Evolutionary conservation across 768 basidiomycete species (phyloP).

Genomic region (Leccinum disarticulatum): DNA sequence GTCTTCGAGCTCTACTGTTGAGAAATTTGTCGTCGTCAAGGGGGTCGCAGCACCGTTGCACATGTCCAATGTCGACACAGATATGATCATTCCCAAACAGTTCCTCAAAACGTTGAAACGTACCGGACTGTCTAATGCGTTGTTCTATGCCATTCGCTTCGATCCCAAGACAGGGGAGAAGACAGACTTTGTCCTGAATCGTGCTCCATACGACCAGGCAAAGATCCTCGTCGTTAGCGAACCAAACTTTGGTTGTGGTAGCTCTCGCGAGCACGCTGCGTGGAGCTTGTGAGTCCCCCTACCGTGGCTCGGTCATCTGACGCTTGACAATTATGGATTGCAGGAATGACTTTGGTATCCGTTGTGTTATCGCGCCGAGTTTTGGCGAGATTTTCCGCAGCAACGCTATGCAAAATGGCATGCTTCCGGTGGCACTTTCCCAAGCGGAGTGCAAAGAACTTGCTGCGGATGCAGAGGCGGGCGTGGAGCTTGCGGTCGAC

Average conservation of each 20-base stretch:
- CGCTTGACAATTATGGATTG: not conserved
- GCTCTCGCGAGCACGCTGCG: slow-evolving; percentile 88
- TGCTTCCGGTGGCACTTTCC: slow-evolving; percentile 78
- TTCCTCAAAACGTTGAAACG: slow-evolving; percentile 91
- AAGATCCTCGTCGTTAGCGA: slow-evolving; percentile 84
- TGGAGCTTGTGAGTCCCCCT: slow-evolving; percentile 68
- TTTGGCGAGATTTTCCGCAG: slow-evolving; percentile 91
- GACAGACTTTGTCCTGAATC: slow-evolving; percentile 85
- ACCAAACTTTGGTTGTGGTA: slow-evolving; percentile 89
- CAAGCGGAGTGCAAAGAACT: slow-evolving; percentile 69
- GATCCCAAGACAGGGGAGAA: slow-evolving; percentile 76
- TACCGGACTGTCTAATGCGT: slow-evolving; percentile 79
- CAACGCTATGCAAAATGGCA: slow-evolving; percentile 92
- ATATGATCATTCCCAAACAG: slow-evolving; percentile 93
- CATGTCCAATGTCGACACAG: slow-evolving; percentile 87
- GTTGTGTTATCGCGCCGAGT: slow-evolving; percentile 82
- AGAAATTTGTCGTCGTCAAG: slow-evolving; percentile 68
- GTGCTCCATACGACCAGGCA: slow-evolving; percentile 69
- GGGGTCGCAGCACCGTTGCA: slow-evolving; percentile 80
- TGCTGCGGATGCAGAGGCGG: slow-evolving; percentile 73
- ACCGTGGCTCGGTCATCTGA: not conserved
- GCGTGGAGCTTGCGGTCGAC: slow-evolving; percentile 79
- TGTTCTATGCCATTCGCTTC: slow-evolving; percentile 81
- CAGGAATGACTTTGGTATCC: slow-evolving; percentile 88
- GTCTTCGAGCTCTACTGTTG: slow-evolving; percentile 46